Percentiles rank a stretch among this genome's conserved stretches.
These are phyloP conservation scores for Colletotrichum cuscutae DNA, from an alignment of 2,329 filamentous ascomycete species.

Conservation along the genomic window DNA sequence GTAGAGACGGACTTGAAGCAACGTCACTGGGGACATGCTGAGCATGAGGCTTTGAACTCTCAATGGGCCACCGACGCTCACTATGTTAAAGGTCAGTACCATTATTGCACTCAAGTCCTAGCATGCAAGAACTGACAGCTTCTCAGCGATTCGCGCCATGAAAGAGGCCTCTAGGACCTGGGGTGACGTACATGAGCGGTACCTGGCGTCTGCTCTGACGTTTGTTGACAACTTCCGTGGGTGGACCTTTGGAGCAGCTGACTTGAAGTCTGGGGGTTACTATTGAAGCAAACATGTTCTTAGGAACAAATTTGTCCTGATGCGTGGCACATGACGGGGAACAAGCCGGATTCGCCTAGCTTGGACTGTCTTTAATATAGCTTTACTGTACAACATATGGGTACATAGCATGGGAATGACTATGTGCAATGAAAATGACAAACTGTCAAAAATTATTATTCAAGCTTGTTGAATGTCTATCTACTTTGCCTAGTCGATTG, in stretches of 20 bases:
- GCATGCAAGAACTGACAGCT: background rate
- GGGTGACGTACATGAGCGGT: constrained; percentile 74
- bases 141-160: constrained; percentile 75
- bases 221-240: constrained; percentile 80
- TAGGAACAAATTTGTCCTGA: background rate
- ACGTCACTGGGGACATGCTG: constrained; percentile 81
- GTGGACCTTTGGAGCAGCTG: constrained; percentile 60
- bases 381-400: constrained; percentile 4
- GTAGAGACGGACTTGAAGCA: constrained; percentile 71
- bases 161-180: constrained; percentile 79
- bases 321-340: background rate
- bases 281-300: background rate
- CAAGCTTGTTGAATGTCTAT: too few relatives aligned
- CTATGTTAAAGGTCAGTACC: constrained; percentile 79
- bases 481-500: too few relatives aligned
- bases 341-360: background rate
- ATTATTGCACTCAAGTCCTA: background rate
- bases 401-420: constrained; percentile 14
- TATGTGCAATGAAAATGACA: constrained; percentile 8
- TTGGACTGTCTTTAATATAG: background rate
- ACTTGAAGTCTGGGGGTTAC: background rate
- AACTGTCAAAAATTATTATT: too few relatives aligned
- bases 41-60: constrained; percentile 75
- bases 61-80: constrained; percentile 78
- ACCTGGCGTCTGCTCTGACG: constrained; percentile 74